Evolutionary conservation across 2,329 filamentous ascomycete genomes (phyloP).

Genomic region (Botryotinia calthae): DNA sequence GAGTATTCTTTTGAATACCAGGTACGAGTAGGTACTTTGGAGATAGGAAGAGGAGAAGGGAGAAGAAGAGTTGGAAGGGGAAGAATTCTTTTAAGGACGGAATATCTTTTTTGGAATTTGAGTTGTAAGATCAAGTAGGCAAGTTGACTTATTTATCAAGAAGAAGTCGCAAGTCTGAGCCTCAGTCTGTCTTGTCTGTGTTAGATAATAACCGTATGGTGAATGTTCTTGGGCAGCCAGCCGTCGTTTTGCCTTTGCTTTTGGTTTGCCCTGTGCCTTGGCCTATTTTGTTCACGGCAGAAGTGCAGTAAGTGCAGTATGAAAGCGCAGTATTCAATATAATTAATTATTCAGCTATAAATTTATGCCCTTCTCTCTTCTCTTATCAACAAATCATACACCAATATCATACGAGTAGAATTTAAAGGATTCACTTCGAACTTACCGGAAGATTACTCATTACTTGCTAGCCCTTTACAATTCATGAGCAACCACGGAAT

Average conservation of each 20-base stretch:
- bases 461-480: not conserved
- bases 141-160: not conserved
- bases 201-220: not conserved
- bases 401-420: not conserved
- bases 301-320: not conserved
- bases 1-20: not conserved
- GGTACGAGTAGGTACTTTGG: not conserved
- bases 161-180: not conserved
- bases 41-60: not conserved
- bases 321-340: not conserved
- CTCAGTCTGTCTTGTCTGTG: not conserved
- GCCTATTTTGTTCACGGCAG: not conserved
- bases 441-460: not conserved
- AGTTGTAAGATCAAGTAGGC: not conserved
- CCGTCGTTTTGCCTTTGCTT: not conserved
- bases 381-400: not conserved
- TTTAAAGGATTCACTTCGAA: not conserved
- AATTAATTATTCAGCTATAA: no score
- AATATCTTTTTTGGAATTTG: not conserved
- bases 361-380: not conserved
- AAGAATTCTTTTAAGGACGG: not conserved
- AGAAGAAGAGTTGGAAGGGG: not conserved
- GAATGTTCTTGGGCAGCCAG: not conserved
- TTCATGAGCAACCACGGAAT: not conserved
- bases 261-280: not conserved